Evolutionary conservation across 352 stramenopile genomes (phyloP).

Genomic region (Phytophthora chlamydospora): DNA sequence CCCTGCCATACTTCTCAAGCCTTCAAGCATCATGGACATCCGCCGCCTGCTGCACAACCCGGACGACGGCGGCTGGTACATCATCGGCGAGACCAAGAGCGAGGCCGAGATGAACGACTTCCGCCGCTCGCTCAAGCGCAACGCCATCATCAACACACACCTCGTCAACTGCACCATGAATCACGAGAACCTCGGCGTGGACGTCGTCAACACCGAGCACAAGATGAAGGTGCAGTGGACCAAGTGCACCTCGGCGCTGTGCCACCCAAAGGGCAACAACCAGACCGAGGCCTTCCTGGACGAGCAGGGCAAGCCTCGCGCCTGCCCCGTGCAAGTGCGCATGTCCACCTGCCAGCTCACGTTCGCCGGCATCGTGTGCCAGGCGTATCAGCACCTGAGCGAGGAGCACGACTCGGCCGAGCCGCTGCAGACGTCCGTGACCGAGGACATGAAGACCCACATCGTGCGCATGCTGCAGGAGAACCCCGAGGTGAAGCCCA

Average conservation of each 20-base stretch:
- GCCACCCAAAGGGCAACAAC: slow-evolving; percentile 66
- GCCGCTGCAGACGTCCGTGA: slow-evolving; percentile 73
- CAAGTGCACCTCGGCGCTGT: slow-evolving; percentile 81
- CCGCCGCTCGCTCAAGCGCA: slow-evolving; percentile 77
- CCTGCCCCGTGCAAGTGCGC: slow-evolving; percentile 73
- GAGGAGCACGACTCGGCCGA: slow-evolving; percentile 79
- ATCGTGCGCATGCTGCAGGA: slow-evolving; percentile 72
- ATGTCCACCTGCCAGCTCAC: slow-evolving; percentile 87
- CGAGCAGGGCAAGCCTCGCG: slow-evolving; percentile 40
- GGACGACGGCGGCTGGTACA: slow-evolving; percentile 78
- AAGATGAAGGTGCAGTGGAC: slow-evolving; percentile 90
- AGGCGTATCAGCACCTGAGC: slow-evolving; percentile 79
- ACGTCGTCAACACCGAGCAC: slow-evolving; percentile 56
- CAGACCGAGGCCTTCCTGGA: slow-evolving; percentile 23
- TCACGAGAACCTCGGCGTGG: slow-evolving; percentile 57
- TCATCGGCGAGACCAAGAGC: slow-evolving; percentile 77
- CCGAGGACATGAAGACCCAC: slow-evolving; percentile 77
- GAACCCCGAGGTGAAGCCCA: slow-evolving; percentile 73
- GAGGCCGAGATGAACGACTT: slow-evolving; percentile 80
- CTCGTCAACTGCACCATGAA: slow-evolving; percentile 86
- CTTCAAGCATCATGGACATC: slow-evolving; percentile 59
- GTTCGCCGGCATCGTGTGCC: slow-evolving; percentile 70
- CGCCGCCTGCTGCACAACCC: slow-evolving; percentile 77
- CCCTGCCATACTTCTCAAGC: background rate
- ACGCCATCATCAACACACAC: slow-evolving; percentile 87